Percentiles rank a stretch among this genome's conserved stretches.
Evolutionary conservation across 192 early-diverging fungal genomes (phyloP).

Genomic region (Glomus cerebriforme): DNA sequence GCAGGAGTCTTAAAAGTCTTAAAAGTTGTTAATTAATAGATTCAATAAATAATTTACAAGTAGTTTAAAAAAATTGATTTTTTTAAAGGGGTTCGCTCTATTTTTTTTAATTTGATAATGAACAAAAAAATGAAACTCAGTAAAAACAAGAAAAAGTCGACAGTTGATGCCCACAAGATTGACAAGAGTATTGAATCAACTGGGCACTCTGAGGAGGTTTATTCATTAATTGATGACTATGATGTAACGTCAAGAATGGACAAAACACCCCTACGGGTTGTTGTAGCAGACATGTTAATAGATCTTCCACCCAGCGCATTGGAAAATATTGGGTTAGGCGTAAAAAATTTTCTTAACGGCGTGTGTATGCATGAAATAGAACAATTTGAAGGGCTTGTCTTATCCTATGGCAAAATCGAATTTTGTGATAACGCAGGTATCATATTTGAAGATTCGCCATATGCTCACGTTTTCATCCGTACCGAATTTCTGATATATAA

Average conservation of each 20-base stretch:
- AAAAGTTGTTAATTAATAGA: no score
- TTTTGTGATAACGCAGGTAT: neutral
- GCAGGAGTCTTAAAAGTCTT: no score
- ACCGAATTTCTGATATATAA: neutral
- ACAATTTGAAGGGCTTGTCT: neutral
- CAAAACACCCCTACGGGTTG: neutral
- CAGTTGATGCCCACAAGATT: no score
- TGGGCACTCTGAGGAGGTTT: no score
- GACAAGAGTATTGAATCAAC: no score
- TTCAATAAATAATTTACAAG: no score
- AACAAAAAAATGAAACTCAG: no score
- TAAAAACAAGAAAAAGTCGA: no score
- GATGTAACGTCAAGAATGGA: neutral
- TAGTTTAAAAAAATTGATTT: no score
- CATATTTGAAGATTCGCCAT: slow-evolving; percentile 22
- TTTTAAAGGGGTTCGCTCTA: no score
- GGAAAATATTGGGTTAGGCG: neutral
- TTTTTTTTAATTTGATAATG: no score
- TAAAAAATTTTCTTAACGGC: neutral
- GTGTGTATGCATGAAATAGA: neutral
- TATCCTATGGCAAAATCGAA: neutral
- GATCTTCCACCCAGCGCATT: slow-evolving; percentile 8
- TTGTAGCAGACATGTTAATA: neutral
- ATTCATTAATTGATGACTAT: no score
- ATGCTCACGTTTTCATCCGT: neutral